Conservation (phyloP, 2,329 filamentous ascomycete species). For the Hymenoscyphus occultus region DNA sequence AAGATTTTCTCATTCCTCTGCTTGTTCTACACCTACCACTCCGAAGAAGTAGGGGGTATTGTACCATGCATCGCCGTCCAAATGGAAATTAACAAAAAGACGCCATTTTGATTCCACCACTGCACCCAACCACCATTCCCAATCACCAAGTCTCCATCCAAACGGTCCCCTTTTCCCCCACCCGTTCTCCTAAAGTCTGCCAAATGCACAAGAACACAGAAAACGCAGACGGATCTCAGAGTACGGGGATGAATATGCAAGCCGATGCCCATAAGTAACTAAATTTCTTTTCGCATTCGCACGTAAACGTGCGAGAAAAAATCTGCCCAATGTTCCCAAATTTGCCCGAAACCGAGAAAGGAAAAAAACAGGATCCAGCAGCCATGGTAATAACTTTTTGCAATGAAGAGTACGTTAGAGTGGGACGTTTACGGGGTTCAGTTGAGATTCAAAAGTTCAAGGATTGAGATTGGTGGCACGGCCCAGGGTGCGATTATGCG, state of each 20-base stretch:
- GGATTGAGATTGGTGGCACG: not conserved
- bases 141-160: not conserved
- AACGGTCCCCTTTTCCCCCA: not conserved
- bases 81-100: not conserved
- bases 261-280: conserved; percentile 13
- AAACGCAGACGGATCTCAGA: conserved; percentile 12
- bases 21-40: conserved; percentile 1
- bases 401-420: conserved; percentile 4
- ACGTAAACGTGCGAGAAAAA: not conserved
- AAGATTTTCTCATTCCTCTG: not conserved
- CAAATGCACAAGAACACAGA: not conserved
- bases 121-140: not conserved
- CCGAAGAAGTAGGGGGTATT: conserved; percentile 4
- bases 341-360: not conserved
- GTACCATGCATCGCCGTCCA: not conserved
- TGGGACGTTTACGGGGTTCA: not conserved
- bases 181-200: not conserved
- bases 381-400: conserved; percentile 8
- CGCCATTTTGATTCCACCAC: not conserved
- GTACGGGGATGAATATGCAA: conserved; percentile 24
- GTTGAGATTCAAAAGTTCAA: not conserved
- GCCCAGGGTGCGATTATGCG: conserved; percentile 26
- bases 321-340: not conserved
- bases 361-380: conserved; percentile 3
- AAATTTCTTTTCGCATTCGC: not conserved